These are phyloP conservation scores for Oryza meyeriana DNA, from an alignment of 176 grass and related monocot species.

Conservation along the genomic window DNA sequence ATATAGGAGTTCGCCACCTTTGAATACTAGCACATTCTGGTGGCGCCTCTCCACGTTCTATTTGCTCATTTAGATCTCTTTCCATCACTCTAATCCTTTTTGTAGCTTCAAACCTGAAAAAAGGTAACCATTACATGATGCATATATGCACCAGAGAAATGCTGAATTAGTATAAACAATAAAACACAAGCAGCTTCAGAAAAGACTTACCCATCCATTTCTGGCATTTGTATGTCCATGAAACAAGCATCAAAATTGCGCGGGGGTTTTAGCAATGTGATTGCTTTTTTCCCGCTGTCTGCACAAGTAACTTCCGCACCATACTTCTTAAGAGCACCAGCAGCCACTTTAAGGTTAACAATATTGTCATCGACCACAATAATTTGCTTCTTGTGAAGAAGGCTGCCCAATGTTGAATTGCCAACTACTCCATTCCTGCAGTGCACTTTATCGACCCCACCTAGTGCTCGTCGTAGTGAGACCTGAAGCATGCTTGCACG, in stretches of 20 bases:
- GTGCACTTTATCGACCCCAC: conserved; percentile 49
- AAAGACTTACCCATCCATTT: conserved; percentile 87
- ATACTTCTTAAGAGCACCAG: conserved; percentile 91
- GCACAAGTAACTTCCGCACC: conserved; percentile 78
- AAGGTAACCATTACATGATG: conserved; percentile 5
- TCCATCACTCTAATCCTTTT: conserved; percentile 85
- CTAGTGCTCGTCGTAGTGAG: conserved; percentile 61
- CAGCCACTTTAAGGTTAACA: conserved; percentile 96
- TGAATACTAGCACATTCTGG: conserved; percentile 44
- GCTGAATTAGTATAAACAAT: conserved; percentile 4
- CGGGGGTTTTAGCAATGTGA: conserved; percentile 66
- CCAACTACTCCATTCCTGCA: conserved; percentile 63
- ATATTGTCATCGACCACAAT: conserved; percentile 89
- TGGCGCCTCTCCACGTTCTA: conserved; percentile 49
- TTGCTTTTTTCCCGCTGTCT: conserved; percentile 75
- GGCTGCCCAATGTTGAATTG: conserved; percentile 55
- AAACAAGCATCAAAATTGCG: conserved; percentile 98
- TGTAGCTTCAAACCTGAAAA: conserved; percentile 91
- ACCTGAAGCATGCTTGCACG: conserved; percentile 89
- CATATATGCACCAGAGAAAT: neutral
- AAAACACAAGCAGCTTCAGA: conserved; percentile 8
- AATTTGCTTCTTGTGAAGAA: conserved; percentile 84
- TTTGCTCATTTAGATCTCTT: conserved; percentile 63
- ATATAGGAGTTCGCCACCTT: conserved; percentile 83
- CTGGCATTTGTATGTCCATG: conserved; percentile 99